Conservation (phyloP, 2,329 filamentous ascomycete genomes). For the Coniochaeta pulveracea region DNA sequence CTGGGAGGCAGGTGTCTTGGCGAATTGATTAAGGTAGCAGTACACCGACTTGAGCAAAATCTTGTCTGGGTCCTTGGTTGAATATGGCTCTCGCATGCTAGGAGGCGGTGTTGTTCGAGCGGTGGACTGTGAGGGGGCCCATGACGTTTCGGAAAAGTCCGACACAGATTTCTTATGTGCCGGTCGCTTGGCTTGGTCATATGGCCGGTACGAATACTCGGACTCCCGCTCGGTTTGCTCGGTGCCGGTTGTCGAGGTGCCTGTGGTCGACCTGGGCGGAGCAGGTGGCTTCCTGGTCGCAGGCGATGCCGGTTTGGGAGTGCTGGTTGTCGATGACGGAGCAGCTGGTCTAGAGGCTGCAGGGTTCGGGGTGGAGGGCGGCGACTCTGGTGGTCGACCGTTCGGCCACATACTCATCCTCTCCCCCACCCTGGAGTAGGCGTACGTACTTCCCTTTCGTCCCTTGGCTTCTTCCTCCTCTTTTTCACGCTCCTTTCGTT, state of each 20-base stretch:
- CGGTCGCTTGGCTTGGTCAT: slow-evolving; percentile 53
- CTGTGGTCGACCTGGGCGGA: slow-evolving; percentile 43
- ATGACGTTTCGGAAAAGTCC: slow-evolving; percentile 75
- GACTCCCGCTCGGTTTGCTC: too few species aligned
- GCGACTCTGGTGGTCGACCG: slow-evolving; percentile 36
- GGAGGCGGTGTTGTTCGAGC: slow-evolving; percentile 74
- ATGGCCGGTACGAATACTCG: slow-evolving; percentile 66
- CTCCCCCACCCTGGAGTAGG: slow-evolving; percentile 55
- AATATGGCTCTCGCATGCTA: slow-evolving; percentile 66
- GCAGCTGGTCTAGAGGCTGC: slow-evolving; percentile 17
- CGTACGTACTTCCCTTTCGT: slow-evolving; percentile 43
- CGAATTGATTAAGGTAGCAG: slow-evolving; percentile 79
- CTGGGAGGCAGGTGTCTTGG: slow-evolving; percentile 82
- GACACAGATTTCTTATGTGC: slow-evolving; percentile 53
- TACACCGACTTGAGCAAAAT: slow-evolving; percentile 93
- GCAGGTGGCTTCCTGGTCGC: slow-evolving; percentile 29
- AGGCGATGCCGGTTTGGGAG: slow-evolving; percentile 21
- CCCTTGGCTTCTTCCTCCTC: slow-evolving; percentile 19
- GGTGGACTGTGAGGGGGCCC: slow-evolving; percentile 75
- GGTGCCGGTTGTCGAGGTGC: slow-evolving; percentile 41
- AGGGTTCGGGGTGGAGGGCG: slow-evolving; percentile 16
- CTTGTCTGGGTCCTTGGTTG: slow-evolving; percentile 86
- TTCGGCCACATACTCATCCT: slow-evolving; percentile 60
- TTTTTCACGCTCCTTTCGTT: slow-evolving; percentile 16
- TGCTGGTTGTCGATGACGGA: slow-evolving; percentile 14